Conservation (phyloP, 83 land plant species). For the Isoetes engelmannii region DNA sequence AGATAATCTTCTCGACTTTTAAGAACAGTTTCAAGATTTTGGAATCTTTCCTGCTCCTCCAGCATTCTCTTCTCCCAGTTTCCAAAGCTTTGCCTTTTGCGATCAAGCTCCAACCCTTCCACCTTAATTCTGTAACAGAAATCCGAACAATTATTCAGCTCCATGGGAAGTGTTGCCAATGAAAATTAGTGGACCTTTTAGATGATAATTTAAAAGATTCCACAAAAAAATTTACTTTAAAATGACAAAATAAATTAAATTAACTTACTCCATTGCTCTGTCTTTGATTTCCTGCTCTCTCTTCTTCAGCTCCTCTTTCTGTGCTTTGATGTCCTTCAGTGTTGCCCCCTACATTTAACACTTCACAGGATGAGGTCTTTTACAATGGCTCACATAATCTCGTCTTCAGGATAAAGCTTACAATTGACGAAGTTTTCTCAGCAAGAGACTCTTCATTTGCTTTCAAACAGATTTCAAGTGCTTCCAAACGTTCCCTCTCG, state of each 20-base stretch:
- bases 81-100: not conserved
- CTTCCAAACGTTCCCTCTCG: slow-evolving; percentile 24
- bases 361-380: not conserved
- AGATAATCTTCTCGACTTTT: not conserved
- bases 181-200: too few relatives aligned
- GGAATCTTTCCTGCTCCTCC: not conserved
- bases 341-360: slow-evolving; percentile 34
- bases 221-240: too few relatives aligned
- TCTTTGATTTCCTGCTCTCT: slow-evolving; percentile 43
- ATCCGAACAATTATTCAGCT: too few relatives aligned
- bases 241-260: too few relatives aligned
- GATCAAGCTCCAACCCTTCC: not conserved
- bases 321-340: slow-evolving; percentile 36
- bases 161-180: too few relatives aligned
- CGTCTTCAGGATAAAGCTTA: not conserved
- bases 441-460: slow-evolving; percentile 16
- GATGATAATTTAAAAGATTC: too few relatives aligned
- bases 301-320: slow-evolving; percentile 35
- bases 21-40: not conserved
- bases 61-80: slow-evolving; percentile 1
- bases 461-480: slow-evolving; percentile 18
- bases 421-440: not conserved
- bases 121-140: not conserved
- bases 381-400: slow-evolving; percentile 10
- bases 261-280: too few relatives aligned